A percentile compares a stretch with the other conserved stretches of the same genome.
Evolutionary conservation across 2,329 filamentous ascomycete genomes (phyloP).

Genomic region (Fusarium duplospermum): DNA sequence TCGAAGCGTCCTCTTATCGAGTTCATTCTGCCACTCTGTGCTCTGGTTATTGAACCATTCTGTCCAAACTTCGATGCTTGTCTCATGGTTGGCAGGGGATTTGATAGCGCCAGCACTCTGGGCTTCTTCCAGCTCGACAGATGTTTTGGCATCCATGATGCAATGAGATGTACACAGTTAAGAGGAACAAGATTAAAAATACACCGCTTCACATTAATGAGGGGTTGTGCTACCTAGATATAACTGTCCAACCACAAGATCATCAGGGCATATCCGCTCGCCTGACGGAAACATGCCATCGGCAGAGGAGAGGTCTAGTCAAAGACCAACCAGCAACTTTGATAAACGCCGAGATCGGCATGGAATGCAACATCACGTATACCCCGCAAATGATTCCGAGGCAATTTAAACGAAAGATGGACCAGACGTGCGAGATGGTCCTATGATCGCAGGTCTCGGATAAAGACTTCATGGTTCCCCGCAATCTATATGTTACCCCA

Average conservation of each 20-base stretch:
- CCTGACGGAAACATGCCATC: background rate
- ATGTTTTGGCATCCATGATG: slow-evolving; percentile 23
- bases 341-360: background rate
- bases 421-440: background rate
- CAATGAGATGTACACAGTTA: background rate
- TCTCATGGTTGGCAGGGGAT: background rate
- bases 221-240: background rate
- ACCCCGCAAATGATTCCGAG: background rate
- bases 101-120: background rate
- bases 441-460: background rate
- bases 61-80: slow-evolving; percentile 15
- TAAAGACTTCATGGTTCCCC: background rate
- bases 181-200: background rate
- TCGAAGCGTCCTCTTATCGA: slow-evolving; percentile 53
- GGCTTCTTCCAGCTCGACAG: slow-evolving; percentile 31
- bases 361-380: background rate
- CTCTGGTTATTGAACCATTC: slow-evolving; percentile 25
- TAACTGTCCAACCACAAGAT: background rate
- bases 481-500: background rate
- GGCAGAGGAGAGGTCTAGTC: background rate
- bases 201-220: background rate
- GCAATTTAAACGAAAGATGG: background rate
- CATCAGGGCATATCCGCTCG: background rate
- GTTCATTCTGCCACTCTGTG: slow-evolving; percentile 29
- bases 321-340: background rate